Conservation (phyloP, 208 protist genomes). For the Acanthamoeba healyi region DNA sequence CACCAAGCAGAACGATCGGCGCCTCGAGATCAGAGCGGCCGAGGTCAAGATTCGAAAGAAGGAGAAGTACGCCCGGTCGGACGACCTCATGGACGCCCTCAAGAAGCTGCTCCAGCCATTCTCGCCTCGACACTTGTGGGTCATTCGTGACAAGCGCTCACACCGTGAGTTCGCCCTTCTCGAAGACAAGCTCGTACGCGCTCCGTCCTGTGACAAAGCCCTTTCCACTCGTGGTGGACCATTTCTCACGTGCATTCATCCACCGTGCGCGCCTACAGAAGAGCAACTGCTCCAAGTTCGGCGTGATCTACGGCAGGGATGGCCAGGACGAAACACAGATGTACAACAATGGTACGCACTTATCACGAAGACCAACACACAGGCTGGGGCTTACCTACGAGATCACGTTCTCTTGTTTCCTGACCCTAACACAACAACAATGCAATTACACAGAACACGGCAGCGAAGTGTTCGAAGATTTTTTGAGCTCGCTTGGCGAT, state of each 20-base stretch:
- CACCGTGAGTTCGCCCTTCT: conserved; percentile 23
- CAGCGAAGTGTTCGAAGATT: conserved; percentile 23
- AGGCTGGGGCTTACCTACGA: too few relatives aligned
- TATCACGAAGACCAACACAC: too few relatives aligned
- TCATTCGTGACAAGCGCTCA: conserved; percentile 25
- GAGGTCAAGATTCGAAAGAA: conserved; percentile 17
- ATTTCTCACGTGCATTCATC: too few relatives aligned
- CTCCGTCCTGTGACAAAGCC: background rate
- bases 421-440: too few relatives aligned
- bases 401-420: too few relatives aligned
- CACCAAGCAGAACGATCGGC: conserved; percentile 56
- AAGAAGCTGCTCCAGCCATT: conserved; percentile 3
- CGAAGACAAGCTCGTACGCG: background rate
- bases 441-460: background rate
- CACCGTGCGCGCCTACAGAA: background rate
- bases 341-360: conserved; percentile 63
- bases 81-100: conserved; percentile 44
- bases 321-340: conserved; percentile 50
- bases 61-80: conserved; percentile 38
- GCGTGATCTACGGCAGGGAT: background rate
- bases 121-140: conserved; percentile 21
- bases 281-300: conserved; percentile 50
- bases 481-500: background rate
- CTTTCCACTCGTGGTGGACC: too few relatives aligned
- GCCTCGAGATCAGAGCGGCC: conserved; percentile 37